These are phyloP conservation scores for Fusarium falciforme DNA, from an alignment of 2,329 filamentous ascomycete species.

Conservation along the genomic window DNA sequence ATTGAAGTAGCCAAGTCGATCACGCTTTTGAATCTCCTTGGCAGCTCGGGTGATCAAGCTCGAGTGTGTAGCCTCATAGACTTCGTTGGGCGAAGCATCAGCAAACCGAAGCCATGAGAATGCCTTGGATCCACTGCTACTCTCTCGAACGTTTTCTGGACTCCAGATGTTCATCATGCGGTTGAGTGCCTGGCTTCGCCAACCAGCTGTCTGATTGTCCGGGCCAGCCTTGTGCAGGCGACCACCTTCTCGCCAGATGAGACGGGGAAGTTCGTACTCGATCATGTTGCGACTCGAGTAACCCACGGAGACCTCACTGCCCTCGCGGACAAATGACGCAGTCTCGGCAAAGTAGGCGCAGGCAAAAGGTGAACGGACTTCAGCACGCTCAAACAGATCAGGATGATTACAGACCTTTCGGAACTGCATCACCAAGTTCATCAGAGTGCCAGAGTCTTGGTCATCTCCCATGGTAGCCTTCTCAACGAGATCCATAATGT, in stretches of 20 bases:
- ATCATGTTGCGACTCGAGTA: conserved; percentile 92
- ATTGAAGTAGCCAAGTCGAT: conserved; percentile 74
- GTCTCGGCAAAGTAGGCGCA: conserved; percentile 93
- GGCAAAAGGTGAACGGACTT: conserved; percentile 87
- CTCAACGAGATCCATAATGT: conserved; percentile 97
- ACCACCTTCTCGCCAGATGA: conserved; percentile 85
- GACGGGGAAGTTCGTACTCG: conserved; percentile 82
- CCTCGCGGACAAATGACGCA: conserved; percentile 92
- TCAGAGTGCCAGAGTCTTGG: conserved; percentile 92
- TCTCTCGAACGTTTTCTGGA: conserved; percentile 79
- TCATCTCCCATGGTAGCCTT: conserved; percentile 96
- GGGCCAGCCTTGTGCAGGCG: conserved; percentile 79
- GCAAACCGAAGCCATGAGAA: conserved; percentile 95
- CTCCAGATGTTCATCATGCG: conserved; percentile 93
- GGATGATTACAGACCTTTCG: conserved; percentile 99
- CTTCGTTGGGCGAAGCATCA: conserved; percentile 79
- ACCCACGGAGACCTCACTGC: conserved; percentile 78
- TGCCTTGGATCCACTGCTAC: conserved; percentile 67
- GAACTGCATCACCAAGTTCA: conserved; percentile 99
- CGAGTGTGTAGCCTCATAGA: conserved; percentile 74
- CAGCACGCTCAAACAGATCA: conserved; percentile 94
- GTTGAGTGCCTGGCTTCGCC: conserved; percentile 79
- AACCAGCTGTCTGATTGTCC: conserved; percentile 81
- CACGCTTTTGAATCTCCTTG: conserved; percentile 64
- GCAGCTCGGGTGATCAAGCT: conserved; percentile 81